Percentiles rank a stretch among this genome's conserved stretches.
Conservation (phyloP, 352 stramenopile species). For the Pythium oligandrum region DNA sequence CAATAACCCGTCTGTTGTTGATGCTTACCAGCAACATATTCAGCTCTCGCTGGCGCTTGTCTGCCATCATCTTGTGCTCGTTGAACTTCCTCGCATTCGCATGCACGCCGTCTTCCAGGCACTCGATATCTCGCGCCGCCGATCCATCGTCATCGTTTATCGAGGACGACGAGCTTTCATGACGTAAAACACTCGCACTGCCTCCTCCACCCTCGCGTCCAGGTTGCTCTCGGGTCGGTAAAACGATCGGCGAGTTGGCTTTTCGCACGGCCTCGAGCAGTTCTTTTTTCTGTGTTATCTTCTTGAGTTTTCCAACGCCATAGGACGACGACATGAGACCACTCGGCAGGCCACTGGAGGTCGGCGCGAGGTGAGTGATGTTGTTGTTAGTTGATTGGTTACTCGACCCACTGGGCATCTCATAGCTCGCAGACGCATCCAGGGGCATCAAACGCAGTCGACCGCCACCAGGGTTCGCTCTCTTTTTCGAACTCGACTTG, state of each 20-base stretch:
- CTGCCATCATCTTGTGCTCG: slow-evolving; percentile 64
- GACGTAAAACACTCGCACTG: slow-evolving; percentile 4
- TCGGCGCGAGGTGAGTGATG: slow-evolving; percentile 15
- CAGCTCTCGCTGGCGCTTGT: slow-evolving; percentile 61
- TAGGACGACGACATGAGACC: slow-evolving; percentile 5
- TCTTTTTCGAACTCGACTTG: slow-evolving; percentile 39
- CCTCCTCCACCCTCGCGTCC: not conserved
- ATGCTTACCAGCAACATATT: slow-evolving; percentile 40
- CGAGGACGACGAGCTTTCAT: slow-evolving; percentile 12
- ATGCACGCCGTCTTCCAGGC: slow-evolving; percentile 66
- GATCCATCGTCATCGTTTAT: slow-evolving; percentile 9
- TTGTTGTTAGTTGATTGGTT: slow-evolving; percentile 15
- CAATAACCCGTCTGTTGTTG: not conserved
- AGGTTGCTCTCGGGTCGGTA: slow-evolving; percentile 40
- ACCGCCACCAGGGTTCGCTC: slow-evolving; percentile 21
- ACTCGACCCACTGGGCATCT: slow-evolving; percentile 19
- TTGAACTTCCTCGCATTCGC: slow-evolving; percentile 76
- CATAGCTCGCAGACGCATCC: slow-evolving; percentile 30
- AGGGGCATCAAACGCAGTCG: slow-evolving; percentile 50
- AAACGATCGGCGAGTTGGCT: slow-evolving; percentile 56
- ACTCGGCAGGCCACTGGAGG: slow-evolving; percentile 10
- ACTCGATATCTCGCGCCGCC: slow-evolving; percentile 52
- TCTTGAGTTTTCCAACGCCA: slow-evolving; percentile 45
- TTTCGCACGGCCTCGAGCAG: slow-evolving; percentile 74
- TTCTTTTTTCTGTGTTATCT: slow-evolving; percentile 74